Evolutionary conservation across 208 protist genomes (phyloP).

Genomic region (Angomonas ambiguus): DNA sequence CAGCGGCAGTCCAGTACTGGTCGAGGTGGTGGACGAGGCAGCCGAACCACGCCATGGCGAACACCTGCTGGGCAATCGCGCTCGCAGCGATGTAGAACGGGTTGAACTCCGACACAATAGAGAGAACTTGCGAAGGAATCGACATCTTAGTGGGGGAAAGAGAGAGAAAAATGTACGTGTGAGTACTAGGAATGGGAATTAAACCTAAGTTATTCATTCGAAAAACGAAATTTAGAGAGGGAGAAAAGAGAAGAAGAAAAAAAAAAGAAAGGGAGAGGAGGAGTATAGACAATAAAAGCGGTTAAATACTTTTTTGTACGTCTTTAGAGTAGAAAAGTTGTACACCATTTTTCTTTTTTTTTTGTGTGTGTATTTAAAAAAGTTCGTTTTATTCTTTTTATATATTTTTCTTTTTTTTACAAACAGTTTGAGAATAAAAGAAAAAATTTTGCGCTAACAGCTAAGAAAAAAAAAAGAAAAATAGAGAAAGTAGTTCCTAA

Average conservation of each 20-base stretch:
- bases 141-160: slow-evolving; percentile 4
- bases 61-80: slow-evolving; percentile 59
- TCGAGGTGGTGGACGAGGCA: slow-evolving; percentile 65
- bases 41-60: slow-evolving; percentile 76
- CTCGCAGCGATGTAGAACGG: slow-evolving; percentile 38
- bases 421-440: background rate
- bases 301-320: background rate
- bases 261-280: slow-evolving; percentile 3
- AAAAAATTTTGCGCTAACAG: background rate
- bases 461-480: slow-evolving; percentile 18
- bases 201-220: background rate
- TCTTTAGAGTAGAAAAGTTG: background rate
- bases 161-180: background rate
- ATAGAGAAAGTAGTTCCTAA: slow-evolving; percentile 4
- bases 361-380: background rate
- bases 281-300: background rate
- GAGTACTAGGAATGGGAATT: slow-evolving; percentile 7
- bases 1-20: slow-evolving; percentile 76
- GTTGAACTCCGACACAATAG: slow-evolving; percentile 31
- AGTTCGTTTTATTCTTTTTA: slow-evolving; percentile 13
- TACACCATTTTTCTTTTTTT: background rate
- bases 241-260: slow-evolving; percentile 4
- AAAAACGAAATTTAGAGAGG: background rate
- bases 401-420: slow-evolving; percentile 6
- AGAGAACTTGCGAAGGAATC: background rate